Conservation (phyloP, 1,284 basidiomycete genomes). For the Thecaphora thlaspeos region DNA sequence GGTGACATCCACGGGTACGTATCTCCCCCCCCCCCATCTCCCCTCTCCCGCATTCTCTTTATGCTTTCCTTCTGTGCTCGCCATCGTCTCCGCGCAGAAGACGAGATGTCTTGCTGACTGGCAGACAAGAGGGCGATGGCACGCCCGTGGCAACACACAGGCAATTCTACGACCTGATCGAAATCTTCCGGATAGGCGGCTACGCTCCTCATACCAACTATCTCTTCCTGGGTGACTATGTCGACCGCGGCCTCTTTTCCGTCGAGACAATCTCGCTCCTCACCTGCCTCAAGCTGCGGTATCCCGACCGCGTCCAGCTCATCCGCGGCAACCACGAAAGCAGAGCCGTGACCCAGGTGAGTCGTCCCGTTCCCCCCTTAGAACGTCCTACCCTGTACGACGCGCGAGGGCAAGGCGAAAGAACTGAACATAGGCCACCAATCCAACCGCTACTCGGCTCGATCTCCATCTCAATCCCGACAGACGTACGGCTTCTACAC, state of each 20-base stretch:
- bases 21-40: not conserved
- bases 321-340: constrained; percentile 98
- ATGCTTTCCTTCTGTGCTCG: not conserved
- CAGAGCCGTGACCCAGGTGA: constrained; percentile 91
- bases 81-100: constrained; percentile 1
- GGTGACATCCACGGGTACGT: constrained; percentile 96
- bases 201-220: constrained; percentile 96
- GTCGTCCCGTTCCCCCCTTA: constrained; percentile 21
- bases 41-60: not conserved
- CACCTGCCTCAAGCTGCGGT: constrained; percentile 93
- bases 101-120: too few relatives aligned
- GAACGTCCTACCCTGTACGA: too few relatives aligned
- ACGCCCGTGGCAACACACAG: too few relatives aligned
- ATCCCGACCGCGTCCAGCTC: constrained; percentile 93
- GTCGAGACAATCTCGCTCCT: constrained; percentile 97
- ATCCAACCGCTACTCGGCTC: too few relatives aligned
- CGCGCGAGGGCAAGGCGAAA: too few relatives aligned
- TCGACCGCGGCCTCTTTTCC: constrained; percentile 93
- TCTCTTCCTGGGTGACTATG: constrained; percentile 82
- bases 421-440: too few relatives aligned
- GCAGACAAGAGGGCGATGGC: too few relatives aligned
- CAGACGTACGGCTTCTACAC: constrained; percentile 99
- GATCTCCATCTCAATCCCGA: too few relatives aligned
- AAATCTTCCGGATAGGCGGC: constrained; percentile 97
- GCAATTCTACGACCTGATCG: constrained; percentile 98